These are phyloP conservation scores for Penicillium ucsense DNA, from an alignment of 495 filamentous ascomycete genomes.

Conservation along the genomic window DNA sequence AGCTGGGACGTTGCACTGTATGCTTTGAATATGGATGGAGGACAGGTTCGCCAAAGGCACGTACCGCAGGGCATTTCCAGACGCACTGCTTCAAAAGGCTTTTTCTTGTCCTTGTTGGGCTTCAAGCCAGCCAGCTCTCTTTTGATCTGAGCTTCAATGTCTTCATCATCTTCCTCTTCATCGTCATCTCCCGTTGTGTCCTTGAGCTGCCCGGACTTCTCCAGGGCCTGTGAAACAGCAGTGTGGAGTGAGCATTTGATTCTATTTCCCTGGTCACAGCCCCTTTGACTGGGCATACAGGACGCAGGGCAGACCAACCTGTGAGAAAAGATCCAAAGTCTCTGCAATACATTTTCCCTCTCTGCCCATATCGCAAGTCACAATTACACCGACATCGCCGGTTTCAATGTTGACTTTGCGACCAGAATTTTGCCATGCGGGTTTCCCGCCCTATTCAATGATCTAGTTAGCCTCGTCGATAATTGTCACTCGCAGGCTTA, in stretches of 20 bases:
- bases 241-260: no score
- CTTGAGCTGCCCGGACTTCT: slow-evolving; percentile 8
- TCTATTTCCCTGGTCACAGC: no score
- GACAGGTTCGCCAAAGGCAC: slow-evolving; percentile 12
- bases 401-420: slow-evolving; percentile 42
- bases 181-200: slow-evolving; percentile 6
- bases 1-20: slow-evolving; percentile 21
- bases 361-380: slow-evolving; percentile 72
- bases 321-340: slow-evolving; percentile 59
- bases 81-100: slow-evolving; percentile 52
- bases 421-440: slow-evolving; percentile 18
- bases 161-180: slow-evolving; percentile 40
- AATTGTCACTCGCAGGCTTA: not conserved
- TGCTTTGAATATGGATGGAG: slow-evolving; percentile 27
- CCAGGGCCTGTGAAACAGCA: slow-evolving; percentile 9
- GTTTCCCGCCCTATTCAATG: slow-evolving; percentile 21
- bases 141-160: slow-evolving; percentile 77
- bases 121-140: slow-evolving; percentile 64
- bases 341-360: slow-evolving; percentile 73
- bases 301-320: slow-evolving; percentile 38
- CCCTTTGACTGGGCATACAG: not conserved
- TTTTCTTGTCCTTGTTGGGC: slow-evolving; percentile 33
- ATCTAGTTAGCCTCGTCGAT: slow-evolving; percentile 1
- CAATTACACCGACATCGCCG: slow-evolving; percentile 81
- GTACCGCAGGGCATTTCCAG: slow-evolving; percentile 69